These are phyloP conservation scores for Wallemia mellicola DNA, from an alignment of 1,284 basidiomycete species.

Conservation along the genomic window DNA sequence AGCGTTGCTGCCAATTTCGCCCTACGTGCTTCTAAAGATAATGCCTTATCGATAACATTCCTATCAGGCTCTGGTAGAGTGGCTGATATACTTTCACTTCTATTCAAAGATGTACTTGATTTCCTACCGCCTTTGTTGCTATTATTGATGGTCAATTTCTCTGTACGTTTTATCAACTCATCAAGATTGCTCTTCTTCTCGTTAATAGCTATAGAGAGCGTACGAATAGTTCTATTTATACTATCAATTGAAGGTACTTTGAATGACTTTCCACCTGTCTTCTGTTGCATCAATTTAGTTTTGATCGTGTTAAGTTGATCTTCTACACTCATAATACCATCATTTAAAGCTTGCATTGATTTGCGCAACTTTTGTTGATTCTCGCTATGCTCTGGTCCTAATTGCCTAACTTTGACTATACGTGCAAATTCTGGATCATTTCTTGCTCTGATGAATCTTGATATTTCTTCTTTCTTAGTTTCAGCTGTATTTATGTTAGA, in stretches of 20 bases:
- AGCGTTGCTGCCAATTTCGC: neutral
- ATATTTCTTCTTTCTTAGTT: constrained; percentile 40
- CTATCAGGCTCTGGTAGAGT: neutral
- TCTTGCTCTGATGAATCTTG: constrained; percentile 39
- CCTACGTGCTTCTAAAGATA: neutral
- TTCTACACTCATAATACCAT: constrained; percentile 21
- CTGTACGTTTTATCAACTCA: constrained; percentile 25
- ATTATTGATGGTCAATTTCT: constrained; percentile 22
- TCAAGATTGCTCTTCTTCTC: constrained; percentile 31
- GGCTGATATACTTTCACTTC: neutral
- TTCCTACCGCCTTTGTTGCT: neutral
- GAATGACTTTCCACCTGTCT: constrained; percentile 29
- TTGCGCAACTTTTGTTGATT: constrained; percentile 42
- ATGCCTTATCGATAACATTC: neutral
- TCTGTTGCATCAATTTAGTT: constrained; percentile 31
- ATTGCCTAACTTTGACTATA: constrained; percentile 42
- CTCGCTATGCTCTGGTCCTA: constrained; percentile 66
- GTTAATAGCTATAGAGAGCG: constrained; percentile 30
- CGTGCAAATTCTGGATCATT: constrained; percentile 46
- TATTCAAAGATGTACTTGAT: neutral
- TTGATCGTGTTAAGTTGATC: constrained; percentile 36
- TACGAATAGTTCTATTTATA: constrained; percentile 48
- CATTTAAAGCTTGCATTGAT: constrained; percentile 23
- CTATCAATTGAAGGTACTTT: constrained; percentile 56
- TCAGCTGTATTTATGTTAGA: constrained; percentile 21